Evolutionary conservation across 352 stramenopile genomes (phyloP), one percentile per base, ranked within the genome.

Genomic region (Phytophthora hibernalis): DNA sequence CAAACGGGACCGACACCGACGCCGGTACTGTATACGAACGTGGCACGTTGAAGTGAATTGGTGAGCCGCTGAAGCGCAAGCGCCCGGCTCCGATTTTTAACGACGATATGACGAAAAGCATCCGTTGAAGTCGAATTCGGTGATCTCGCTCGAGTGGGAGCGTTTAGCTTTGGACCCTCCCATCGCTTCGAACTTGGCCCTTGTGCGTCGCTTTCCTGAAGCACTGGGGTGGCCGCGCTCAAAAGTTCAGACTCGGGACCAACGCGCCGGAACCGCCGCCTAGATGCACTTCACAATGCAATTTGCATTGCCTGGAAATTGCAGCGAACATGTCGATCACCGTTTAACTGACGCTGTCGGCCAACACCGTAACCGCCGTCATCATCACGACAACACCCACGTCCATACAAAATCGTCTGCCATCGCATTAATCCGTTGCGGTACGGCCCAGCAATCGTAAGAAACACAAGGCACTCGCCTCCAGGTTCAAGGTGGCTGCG

Each of bases 11-110:
- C 26, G 24, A 22, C 21, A 20, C 49, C 20, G 38, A 28, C 52
- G 47, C 53, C 33, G 21, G 24, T 65, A 65, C 57, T 45, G 47
- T 50, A 55, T 15, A 15, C 44, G 43, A 38, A 53, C 15, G 54
- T 70, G 22, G 62, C 54, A 70, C 48, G 54, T 70, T 70, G 54
- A 65, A 70, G 54, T 57, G 45, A 58, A 52, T 44, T 54, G 1
- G 61, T 28, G 59, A 65, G 13, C 62, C 9, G 4, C n/a, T 54
- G 62, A 70, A 70, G 47, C 52, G 62, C 61, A 70, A 70, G n/a
- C 28, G n/a, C 37, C 31, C 58, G 49, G 33, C 55, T 42, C 55
- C 44, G 31, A n/a, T 47, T 50, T 38, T 54, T 60, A 59, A 58
- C 54, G 40, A 53, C 45, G 40, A 53, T 37, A 11, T 30, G 31